Conservation (phyloP, 495 filamentous ascomycete genomes). For the Lophiostoma macrostomum region DNA sequence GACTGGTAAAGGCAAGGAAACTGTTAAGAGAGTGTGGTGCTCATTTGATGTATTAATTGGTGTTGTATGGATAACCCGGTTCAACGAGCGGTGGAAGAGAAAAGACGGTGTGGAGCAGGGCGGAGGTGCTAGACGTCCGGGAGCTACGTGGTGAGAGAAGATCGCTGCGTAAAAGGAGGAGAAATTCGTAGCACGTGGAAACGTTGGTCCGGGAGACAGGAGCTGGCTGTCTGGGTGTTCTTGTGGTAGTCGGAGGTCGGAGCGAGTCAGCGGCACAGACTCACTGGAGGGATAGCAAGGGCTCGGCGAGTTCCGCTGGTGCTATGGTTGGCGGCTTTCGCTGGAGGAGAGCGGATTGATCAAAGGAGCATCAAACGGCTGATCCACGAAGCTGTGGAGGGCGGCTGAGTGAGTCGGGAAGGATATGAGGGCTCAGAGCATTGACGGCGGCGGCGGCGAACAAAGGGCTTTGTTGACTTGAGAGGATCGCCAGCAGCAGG, state of each 20-base stretch:
- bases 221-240: slow-evolving; percentile 8
- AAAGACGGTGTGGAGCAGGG: slow-evolving; percentile 11
- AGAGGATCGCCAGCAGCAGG: slow-evolving; percentile 22
- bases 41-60: slow-evolving; percentile 39
- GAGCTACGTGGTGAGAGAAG: slow-evolving; percentile 7
- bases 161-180: slow-evolving; percentile 34
- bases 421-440: slow-evolving; percentile 15
- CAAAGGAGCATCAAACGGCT: slow-evolving; percentile 29
- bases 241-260: slow-evolving; percentile 8
- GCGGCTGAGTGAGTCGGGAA: background rate
- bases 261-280: slow-evolving; percentile 33
- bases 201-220: slow-evolving; percentile 18
- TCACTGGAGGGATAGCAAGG: slow-evolving; percentile 30
- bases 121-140: slow-evolving; percentile 14
- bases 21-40: slow-evolving; percentile 34
- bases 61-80: slow-evolving; percentile 34
- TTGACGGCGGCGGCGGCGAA: slow-evolving; percentile 20
- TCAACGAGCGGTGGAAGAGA: slow-evolving; percentile 30
- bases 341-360: slow-evolving; percentile 18
- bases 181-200: slow-evolving; percentile 37
- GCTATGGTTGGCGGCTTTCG: slow-evolving; percentile 27
- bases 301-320: slow-evolving; percentile 23
- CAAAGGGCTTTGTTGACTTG: slow-evolving; percentile 8
- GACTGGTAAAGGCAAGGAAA: slow-evolving; percentile 37
- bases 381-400: slow-evolving; percentile 10